Percentiles rank a stretch among this genome's conserved stretches.
Evolutionary conservation across 164 flowering plant genomes (phyloP).

Genomic region (Vitis amurensis): DNA sequence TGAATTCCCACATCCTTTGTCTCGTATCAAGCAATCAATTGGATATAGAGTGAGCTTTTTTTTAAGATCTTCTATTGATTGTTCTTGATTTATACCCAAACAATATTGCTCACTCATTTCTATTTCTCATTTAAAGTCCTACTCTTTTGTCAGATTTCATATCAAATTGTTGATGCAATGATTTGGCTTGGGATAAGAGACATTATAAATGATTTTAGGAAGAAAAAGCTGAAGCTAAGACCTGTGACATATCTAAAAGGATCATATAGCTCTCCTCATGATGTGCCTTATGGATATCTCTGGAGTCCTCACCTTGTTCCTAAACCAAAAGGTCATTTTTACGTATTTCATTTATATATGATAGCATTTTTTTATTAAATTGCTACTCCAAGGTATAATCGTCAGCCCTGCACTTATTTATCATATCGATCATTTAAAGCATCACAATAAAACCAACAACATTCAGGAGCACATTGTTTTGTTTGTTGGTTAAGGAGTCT

Average conservation of each 20-base stretch:
- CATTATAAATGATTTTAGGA: constrained; percentile 38
- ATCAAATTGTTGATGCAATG: constrained; percentile 40
- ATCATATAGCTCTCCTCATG: constrained; percentile 21
- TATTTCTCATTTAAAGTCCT: constrained; percentile 2
- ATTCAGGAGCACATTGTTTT: too few relatives aligned
- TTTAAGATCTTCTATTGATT: not conserved
- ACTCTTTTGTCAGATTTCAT: constrained; percentile 31
- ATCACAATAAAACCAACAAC: too few relatives aligned
- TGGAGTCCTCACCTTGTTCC: constrained; percentile 49
- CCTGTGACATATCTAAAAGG: constrained; percentile 39
- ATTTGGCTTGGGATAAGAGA: constrained; percentile 50
- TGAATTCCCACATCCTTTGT: constrained; percentile 47
- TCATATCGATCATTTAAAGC: too few relatives aligned
- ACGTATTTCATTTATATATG: not conserved
- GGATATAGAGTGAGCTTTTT: constrained; percentile 32
- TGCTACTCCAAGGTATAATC: not conserved
- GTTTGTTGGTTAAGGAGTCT: too few relatives aligned
- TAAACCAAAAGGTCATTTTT: constrained; percentile 36
- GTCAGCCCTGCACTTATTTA: too few relatives aligned
- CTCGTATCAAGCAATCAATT: constrained; percentile 37
- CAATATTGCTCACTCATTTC: not conserved
- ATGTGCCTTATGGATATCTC: constrained; percentile 39
- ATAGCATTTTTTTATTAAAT: not conserved
- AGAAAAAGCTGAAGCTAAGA: constrained; percentile 38
- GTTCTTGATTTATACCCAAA: not conserved